Evolutionary conservation across 2,329 filamentous ascomycete genomes (phyloP), one percentile per base, ranked within the genome.

Genomic region (Diaporthe vexans): DNA sequence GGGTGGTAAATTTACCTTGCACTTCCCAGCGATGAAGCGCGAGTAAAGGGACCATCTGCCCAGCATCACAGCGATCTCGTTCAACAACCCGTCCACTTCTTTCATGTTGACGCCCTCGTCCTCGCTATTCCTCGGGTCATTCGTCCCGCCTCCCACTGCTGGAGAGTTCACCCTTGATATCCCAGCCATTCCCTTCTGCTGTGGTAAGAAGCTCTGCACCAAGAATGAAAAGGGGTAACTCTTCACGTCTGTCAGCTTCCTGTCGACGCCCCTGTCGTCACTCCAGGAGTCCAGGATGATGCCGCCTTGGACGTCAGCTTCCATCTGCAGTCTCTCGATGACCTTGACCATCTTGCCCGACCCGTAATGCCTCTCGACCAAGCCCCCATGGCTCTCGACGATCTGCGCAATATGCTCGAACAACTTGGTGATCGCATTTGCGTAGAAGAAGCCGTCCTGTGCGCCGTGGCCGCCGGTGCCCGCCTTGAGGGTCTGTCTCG

Each of bases 401-500:
- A 99, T 98, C 81, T 97, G 94, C 2, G 97, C 96, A 82, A 99
- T 98, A 83, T 99, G 96, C 83, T 98, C 96, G 81, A 99, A 99
- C 61, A 99, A 85, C 81, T 94, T 95, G 6, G 95, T 98, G 76
- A 99, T 86, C 2, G 94, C 93, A 82, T 94, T 96, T 56, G 94
- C 95, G 81, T 98, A 98, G 86, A 98, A 98, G 85, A 95, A 94
- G 5, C 92, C 92, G 75, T 97, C 95, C 79, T 91, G 93, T 68
- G 87, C 85, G 77, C 91, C 91, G 35, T 78, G 76, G 9, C 75
- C 78, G 26, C 88, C 89, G 7, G 90, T 85, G 17, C 88, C 91
- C 52, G 94, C 91, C 82, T 94, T 95, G 78, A 98, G 88, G 79
- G 94, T 97, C 54, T 90, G 88, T 68, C 97, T 91, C 26, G 97